Percentiles rank a stretch among this genome's conserved stretches.
These are phyloP conservation scores for Ophiostoma piceae DNA, from an alignment of 2,329 filamentous ascomycete genomes.

Conservation along the genomic window DNA sequence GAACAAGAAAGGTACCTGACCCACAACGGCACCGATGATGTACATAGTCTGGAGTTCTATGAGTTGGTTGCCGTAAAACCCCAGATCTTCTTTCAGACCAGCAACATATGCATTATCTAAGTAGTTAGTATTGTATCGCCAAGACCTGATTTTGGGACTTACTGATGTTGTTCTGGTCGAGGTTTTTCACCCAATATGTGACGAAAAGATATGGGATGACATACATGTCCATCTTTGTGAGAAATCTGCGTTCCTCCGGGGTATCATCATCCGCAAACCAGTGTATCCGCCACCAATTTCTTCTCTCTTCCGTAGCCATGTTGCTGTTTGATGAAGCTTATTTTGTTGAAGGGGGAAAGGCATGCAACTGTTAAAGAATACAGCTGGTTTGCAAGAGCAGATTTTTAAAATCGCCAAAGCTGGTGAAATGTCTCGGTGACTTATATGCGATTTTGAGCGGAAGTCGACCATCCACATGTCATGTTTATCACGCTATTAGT, in stretches of 20 bases:
- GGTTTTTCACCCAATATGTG: conserved; percentile 28
- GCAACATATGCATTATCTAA: conserved; percentile 31
- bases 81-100: conserved; percentile 32
- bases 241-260: conserved; percentile 8
- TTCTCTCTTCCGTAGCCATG: conserved; percentile 1
- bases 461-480: no score
- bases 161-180: conserved; percentile 31
- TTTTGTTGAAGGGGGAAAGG: no score
- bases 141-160: conserved; percentile 24
- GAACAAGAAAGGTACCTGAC: conserved; percentile 18
- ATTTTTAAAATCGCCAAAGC: no score
- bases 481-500: no score
- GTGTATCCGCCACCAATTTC: conserved; percentile 18
- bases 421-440: no score
- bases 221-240: conserved; percentile 12
- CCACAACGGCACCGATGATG: conserved; percentile 24
- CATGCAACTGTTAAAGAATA: no score
- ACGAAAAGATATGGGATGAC: conserved; percentile 16
- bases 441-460: no score
- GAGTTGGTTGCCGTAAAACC: conserved; percentile 30
- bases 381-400: neutral
- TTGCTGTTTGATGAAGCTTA: neutral
- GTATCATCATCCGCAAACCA: conserved; percentile 19
- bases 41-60: conserved; percentile 27
- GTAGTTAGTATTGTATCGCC: neutral